These are phyloP conservation scores for Pythium scleroteichum DNA, from an alignment of 352 stramenopile genomes.

Conservation along the genomic window DNA sequence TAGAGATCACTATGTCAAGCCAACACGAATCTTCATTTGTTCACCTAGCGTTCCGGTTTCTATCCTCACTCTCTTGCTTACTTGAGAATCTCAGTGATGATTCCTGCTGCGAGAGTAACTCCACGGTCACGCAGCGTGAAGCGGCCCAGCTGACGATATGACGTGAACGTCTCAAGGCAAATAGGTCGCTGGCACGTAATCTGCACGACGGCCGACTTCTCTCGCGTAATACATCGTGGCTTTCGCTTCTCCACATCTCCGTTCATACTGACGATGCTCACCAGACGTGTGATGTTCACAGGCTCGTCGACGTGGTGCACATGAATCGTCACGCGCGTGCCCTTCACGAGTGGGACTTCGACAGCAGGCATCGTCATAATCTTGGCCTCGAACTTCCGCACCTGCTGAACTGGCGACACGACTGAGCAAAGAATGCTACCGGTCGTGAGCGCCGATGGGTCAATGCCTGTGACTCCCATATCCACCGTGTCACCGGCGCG, in stretches of 20 bases:
- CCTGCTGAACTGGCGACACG: constrained; percentile 68
- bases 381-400: constrained; percentile 82
- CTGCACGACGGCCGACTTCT: constrained; percentile 81
- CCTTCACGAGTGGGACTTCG: constrained; percentile 85
- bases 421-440: constrained; percentile 87
- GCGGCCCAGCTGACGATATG: constrained; percentile 76
- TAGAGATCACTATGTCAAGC: background rate
- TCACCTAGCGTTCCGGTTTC: background rate
- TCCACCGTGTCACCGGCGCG: constrained; percentile 79
- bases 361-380: constrained; percentile 90
- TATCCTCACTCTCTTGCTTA: constrained; percentile 20
- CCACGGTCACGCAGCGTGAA: constrained; percentile 85
- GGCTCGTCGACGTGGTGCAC: constrained; percentile 88
- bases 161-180: constrained; percentile 80
- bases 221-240: constrained; percentile 84
- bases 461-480: constrained; percentile 75
- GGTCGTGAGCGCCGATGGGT: constrained; percentile 65
- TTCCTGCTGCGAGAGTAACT: constrained; percentile 79
- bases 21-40: constrained; percentile 4
- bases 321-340: constrained; percentile 81
- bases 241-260: constrained; percentile 83
- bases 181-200: constrained; percentile 78
- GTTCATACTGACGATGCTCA: constrained; percentile 72
- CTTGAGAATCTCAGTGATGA: constrained; percentile 80
- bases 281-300: constrained; percentile 74